Conservation (phyloP, 148 eudicot species). For the Camellia granthamiana region DNA sequence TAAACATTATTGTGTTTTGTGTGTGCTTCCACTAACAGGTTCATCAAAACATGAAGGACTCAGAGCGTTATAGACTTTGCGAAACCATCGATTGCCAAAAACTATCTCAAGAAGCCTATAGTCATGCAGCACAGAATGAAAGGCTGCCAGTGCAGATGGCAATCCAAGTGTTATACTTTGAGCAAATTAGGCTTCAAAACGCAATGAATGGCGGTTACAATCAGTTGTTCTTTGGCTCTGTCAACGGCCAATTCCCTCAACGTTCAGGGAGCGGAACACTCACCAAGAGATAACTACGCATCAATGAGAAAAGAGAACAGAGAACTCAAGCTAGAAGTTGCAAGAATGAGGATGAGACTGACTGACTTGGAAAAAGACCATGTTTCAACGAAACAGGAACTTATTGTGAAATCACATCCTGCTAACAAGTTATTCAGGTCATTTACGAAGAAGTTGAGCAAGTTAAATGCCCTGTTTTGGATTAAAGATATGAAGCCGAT, state of each 20-base stretch:
- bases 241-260: constrained; percentile 56
- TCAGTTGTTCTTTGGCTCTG: constrained; percentile 63
- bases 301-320: constrained; percentile 83
- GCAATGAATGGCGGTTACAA: constrained; percentile 77
- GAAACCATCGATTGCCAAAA: constrained; percentile 84
- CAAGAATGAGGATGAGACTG: constrained; percentile 93
- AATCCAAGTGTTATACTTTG: constrained; percentile 85
- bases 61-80: constrained; percentile 81
- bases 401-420: constrained; percentile 54
- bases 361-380: constrained; percentile 90
- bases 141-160: constrained; percentile 91
- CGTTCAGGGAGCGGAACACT: constrained; percentile 72
- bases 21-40: constrained; percentile 40
- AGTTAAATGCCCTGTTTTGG: constrained; percentile 58
- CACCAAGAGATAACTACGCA: constrained; percentile 88
- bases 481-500: constrained; percentile 26
- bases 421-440: constrained; percentile 76
- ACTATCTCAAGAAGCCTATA: constrained; percentile 88
- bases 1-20: not conserved
- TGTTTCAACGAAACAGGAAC: constrained; percentile 78
- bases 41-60: constrained; percentile 86
- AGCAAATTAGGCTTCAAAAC: constrained; percentile 85
- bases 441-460: constrained; percentile 63
- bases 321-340: constrained; percentile 83
- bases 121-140: constrained; percentile 96